Evolutionary conservation across 2,329 filamentous ascomycete species (phyloP), one percentile per base, ranked within the genome.

Genomic region (Leptosphaerulina australis): DNA sequence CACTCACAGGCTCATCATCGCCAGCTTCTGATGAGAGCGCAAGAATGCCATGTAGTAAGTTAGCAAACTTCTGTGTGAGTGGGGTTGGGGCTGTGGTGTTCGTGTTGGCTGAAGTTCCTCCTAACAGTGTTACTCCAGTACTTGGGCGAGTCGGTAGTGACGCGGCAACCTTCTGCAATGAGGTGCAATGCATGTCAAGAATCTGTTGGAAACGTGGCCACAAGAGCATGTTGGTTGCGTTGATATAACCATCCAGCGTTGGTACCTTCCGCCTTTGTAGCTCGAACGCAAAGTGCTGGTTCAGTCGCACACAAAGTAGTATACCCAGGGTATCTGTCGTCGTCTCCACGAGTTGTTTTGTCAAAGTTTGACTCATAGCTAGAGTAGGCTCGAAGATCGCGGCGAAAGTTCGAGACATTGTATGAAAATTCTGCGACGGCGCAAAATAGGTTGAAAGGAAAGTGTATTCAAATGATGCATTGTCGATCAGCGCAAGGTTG

Each of bases 191-290:
- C 46, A 87, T 82, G 69, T 96, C 92, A 85, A 99, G 96, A 62
- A 96, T 86, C 48, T 90, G 84, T 73, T 99, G 95, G 64, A 99
- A 89, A 20, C 93, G 87, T 6, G 94, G 94, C 94, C 94, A 99
- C 5, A 99, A 83, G 2, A 94, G 83, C 91, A 99, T 99, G 67
- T 88, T 92, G 4, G 91, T 96, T 35, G 86, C 92, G 70, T 99
- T 99, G 69, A 97, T 87, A 69, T 99, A 99, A 29, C 85, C 82
- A 67, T 99, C 94, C 2, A 90, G 86, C 4, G 91, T 87, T 0
- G 94, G 94, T 1, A 97, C 85, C 68, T 95, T 93, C 45, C 93
- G 86, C 9, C 93, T 84, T 72, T 99, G 94, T 25, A 97, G 81
- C 72, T 96, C 90, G 69, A 99, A 99, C 12, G 94, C 92, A 51